A percentile compares a stretch with the other conserved stretches of the same genome.
phyloP scores from a whole-genome alignment of 106 monocot genomes.

The Acorus gramineus region DNA sequence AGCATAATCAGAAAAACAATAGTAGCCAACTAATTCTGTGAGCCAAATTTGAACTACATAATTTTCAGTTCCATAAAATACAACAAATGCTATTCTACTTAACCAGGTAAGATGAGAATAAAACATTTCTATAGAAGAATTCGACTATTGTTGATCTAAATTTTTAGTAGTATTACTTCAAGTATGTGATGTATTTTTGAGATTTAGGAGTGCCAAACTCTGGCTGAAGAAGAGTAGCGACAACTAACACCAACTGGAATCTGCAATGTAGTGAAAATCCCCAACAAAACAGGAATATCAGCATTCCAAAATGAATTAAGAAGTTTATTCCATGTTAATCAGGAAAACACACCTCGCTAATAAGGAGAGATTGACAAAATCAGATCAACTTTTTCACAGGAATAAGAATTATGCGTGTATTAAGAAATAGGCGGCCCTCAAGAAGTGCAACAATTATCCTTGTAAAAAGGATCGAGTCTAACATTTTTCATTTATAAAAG shows the following conservation, averaged over 20 bases:
- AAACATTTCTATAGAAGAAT: too few species aligned
- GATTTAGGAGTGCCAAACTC: constrained; percentile 66
- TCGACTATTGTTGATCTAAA: too few species aligned
- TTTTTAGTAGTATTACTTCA: constrained; percentile 86
- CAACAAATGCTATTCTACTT: too few species aligned
- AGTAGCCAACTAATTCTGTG: too few species aligned
- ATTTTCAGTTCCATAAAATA: too few species aligned
- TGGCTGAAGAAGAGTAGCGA: constrained; percentile 81
- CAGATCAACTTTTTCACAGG: constrained; percentile 81
- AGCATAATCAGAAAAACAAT: too few species aligned
- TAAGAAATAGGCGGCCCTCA: too few species aligned
- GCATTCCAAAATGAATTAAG: too few species aligned
- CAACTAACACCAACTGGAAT: constrained; percentile 85
- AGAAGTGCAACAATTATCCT: constrained; percentile 59
- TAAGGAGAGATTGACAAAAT: constrained; percentile 80
- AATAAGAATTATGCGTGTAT: constrained; percentile 9
- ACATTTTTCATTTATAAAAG: too few species aligned
- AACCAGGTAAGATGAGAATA: too few species aligned
- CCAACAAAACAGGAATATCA: not conserved
- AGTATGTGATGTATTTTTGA: constrained; percentile 54
- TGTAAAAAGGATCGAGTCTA: too few species aligned
- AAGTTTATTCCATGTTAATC: not conserved
- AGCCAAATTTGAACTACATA: too few species aligned
- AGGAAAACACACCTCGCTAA: constrained; percentile 68
- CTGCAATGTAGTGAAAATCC: constrained; percentile 29